Conservation (phyloP, 2,329 filamentous ascomycete genomes). For the Fusarium liriodendri region DNA sequence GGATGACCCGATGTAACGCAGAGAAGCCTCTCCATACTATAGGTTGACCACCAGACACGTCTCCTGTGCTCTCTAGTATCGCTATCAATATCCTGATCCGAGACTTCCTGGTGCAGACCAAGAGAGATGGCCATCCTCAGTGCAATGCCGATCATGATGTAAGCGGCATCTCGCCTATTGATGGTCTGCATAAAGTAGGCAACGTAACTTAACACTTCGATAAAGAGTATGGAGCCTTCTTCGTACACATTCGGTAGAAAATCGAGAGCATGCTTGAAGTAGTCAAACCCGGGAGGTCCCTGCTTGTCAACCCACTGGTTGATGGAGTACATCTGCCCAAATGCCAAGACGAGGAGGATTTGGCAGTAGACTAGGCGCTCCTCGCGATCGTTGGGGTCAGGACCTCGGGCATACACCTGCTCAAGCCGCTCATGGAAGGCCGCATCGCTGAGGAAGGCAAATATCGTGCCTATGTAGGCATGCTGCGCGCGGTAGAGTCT, state of each 20-base stretch:
- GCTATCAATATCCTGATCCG: background rate
- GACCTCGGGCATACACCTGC: background rate
- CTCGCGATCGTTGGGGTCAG: background rate
- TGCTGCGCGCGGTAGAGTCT: background rate
- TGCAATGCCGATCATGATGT: background rate
- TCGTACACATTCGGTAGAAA: background rate
- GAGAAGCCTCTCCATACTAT: background rate
- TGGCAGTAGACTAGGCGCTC: background rate
- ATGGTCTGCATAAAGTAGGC: background rate
- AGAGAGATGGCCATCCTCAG: background rate
- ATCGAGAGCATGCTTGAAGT: background rate
- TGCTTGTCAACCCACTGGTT: background rate
- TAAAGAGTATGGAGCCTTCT: background rate
- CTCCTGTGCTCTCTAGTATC: background rate
- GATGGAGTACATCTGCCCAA: background rate
- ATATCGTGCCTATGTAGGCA: background rate
- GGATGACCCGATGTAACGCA: background rate
- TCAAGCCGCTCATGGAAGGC: background rate
- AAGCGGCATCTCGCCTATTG: background rate
- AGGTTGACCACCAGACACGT: background rate
- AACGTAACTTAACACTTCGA: background rate
- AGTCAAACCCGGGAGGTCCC: background rate
- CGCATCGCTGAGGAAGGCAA: background rate
- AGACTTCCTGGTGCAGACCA: background rate
- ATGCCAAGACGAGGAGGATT: background rate